Percentiles rank a stretch among this genome's conserved stretches.
phyloP scores from a whole-genome alignment of 1,139 yeast genomes.

The Maudiozyma humilis region DNA sequence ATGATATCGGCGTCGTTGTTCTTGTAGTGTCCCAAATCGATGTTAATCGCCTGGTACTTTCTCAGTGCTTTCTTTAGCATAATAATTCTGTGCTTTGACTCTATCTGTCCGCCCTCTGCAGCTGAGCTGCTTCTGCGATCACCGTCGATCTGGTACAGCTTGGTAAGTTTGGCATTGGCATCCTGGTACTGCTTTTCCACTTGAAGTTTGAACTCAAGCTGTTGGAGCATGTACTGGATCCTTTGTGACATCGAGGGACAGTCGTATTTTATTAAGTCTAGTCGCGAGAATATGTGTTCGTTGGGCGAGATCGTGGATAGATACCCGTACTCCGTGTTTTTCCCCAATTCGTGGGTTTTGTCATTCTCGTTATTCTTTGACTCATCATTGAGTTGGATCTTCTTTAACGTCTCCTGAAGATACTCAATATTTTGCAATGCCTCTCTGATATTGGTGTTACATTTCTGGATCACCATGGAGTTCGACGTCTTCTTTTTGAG shows the following conservation, averaged over 20 bases:
- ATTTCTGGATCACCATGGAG: constrained; percentile 75
- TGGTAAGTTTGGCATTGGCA: constrained; percentile 83
- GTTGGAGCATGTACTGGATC: constrained; percentile 91
- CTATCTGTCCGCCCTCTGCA: constrained; percentile 80
- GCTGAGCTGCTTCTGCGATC: constrained; percentile 79
- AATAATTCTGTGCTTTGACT: constrained; percentile 78
- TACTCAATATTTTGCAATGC: constrained; percentile 88
- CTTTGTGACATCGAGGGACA: constrained; percentile 94
- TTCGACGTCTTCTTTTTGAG: constrained; percentile 72
- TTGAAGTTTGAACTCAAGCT: constrained; percentile 82
- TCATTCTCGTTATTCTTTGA: constrained; percentile 5
- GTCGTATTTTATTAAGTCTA: constrained; percentile 83
- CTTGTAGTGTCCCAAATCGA: constrained; percentile 37
- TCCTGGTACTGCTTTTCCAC: constrained; percentile 89
- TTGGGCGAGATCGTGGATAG: constrained; percentile 28
- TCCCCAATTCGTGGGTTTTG: constrained; percentile 3
- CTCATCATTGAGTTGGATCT: constrained; percentile 41
- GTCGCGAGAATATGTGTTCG: constrained; percentile 39
- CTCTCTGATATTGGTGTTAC: constrained; percentile 84
- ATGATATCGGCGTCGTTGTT: constrained; percentile 55
- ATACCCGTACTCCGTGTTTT: constrained; percentile 20
- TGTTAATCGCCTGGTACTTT: constrained; percentile 83
- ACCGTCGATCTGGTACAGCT: constrained; percentile 81
- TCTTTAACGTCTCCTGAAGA: constrained; percentile 66
- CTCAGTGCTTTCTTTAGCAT: constrained; percentile 75